These are phyloP conservation scores for Sporisorium iseilematis-ciliati DNA, from an alignment of 1,284 basidiomycete genomes.

Conservation along the genomic window DNA sequence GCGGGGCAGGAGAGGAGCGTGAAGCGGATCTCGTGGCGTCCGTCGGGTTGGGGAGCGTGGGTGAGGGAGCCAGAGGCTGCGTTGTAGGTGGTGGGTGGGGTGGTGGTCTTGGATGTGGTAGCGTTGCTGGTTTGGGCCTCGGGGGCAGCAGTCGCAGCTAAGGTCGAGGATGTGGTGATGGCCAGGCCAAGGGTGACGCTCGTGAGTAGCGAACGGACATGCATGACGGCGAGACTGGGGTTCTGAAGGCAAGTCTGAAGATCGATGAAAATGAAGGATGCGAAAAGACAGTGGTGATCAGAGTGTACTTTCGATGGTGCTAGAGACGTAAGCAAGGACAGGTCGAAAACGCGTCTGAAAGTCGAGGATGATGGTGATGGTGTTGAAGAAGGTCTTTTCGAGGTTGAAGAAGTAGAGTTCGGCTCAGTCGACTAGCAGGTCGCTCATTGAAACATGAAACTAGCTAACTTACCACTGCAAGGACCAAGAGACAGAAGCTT, in stretches of 20 bases:
- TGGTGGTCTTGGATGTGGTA: background rate
- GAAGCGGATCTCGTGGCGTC: slow-evolving; percentile 44
- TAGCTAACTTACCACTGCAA: background rate
- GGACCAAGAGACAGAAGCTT: too few species aligned
- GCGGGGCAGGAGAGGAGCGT: slow-evolving; percentile 21
- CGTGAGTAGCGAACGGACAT: slow-evolving; percentile 11
- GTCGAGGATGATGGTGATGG: background rate
- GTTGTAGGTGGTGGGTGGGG: slow-evolving; percentile 11
- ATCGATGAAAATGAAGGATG: background rate
- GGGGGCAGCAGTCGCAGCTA: background rate
- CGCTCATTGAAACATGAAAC: background rate
- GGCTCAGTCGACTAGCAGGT: background rate
- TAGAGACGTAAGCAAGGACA: background rate
- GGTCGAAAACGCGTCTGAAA: background rate
- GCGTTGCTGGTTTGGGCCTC: background rate
- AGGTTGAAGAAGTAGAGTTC: background rate
- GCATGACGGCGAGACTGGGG: slow-evolving; percentile 9
- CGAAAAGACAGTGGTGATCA: background rate
- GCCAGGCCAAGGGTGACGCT: slow-evolving; percentile 18
- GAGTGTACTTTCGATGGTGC: too few species aligned
- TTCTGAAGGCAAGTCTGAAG: background rate
- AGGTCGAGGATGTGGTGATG: background rate
- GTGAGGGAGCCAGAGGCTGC: slow-evolving; percentile 14
- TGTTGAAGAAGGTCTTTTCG: slow-evolving; percentile 1
- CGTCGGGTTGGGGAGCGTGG: slow-evolving; percentile 26